Evolutionary conservation across 495 filamentous ascomycete genomes (phyloP).

Genomic region (Penicillium odoratum): DNA sequence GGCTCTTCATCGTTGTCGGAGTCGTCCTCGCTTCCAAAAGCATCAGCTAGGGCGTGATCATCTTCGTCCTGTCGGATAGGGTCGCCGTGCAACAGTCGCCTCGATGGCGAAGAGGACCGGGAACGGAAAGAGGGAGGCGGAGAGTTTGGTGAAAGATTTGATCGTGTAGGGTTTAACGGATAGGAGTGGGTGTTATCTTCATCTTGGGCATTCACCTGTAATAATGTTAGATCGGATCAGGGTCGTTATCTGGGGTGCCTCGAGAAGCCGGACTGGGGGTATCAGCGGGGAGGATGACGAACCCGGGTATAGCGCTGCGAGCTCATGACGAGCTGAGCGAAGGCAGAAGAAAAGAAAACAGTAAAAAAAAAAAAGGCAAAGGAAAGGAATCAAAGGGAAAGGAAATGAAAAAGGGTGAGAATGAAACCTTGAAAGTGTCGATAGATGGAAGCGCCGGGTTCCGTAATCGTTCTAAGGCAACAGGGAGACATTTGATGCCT

Average conservation of each 20-base stretch:
- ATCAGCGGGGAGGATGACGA: constrained; percentile 41
- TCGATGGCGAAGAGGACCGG: constrained; percentile 69
- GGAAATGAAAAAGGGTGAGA: constrained; percentile 22
- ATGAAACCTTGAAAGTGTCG: neutral
- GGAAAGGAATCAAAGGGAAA: constrained; percentile 20
- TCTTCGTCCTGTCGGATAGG: constrained; percentile 61
- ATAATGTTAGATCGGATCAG: constrained; percentile 17
- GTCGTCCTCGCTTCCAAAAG: constrained; percentile 74
- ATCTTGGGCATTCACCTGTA: constrained; percentile 55
- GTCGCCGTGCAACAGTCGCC: constrained; percentile 54
- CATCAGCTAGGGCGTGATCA: constrained; percentile 80
- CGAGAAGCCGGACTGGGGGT: constrained; percentile 14
- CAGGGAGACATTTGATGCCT: constrained; percentile 17
- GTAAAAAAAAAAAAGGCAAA: constrained; percentile 16
- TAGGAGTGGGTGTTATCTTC: constrained; percentile 49
- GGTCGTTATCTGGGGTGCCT: constrained; percentile 14
- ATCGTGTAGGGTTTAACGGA: constrained; percentile 38
- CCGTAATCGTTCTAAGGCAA: constrained; percentile 14
- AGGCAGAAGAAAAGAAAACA: constrained; percentile 19
- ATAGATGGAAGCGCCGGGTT: constrained; percentile 23
- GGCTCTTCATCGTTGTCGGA: constrained; percentile 70
- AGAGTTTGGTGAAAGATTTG: constrained; percentile 66
- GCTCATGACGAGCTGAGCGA: constrained; percentile 62
- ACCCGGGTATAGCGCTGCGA: constrained; percentile 87
- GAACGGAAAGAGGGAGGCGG: constrained; percentile 94